Conservation (phyloP, 2,329 filamentous ascomycete species). For the Dendrostoma leiphaemia region DNA sequence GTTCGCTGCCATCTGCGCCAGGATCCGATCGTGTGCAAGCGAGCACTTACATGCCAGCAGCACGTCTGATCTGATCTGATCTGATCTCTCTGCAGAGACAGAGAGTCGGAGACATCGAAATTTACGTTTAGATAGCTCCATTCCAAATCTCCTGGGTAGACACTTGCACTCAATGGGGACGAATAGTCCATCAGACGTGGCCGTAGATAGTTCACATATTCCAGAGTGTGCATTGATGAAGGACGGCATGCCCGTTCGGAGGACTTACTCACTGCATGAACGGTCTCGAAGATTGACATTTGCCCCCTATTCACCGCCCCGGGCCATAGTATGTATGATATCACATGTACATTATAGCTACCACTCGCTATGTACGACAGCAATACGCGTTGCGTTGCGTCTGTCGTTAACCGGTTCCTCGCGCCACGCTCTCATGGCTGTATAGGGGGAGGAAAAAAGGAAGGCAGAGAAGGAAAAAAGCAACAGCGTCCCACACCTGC, state of each 20-base stretch:
- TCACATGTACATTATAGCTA: neutral
- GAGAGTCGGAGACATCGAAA: too few species aligned
- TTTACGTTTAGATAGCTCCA: too few species aligned
- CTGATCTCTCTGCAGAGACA: too few species aligned
- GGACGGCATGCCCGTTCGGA: neutral
- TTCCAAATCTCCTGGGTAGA: too few species aligned
- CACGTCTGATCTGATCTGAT: neutral
- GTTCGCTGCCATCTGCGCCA: neutral
- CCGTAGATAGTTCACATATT: neutral
- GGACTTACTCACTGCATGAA: neutral
- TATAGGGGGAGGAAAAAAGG: neutral
- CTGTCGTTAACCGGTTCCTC: too few species aligned
- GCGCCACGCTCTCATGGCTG: neutral
- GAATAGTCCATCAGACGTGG: neutral
- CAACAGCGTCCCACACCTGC: neutral
- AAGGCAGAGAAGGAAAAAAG: neutral
- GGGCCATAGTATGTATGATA: neutral
- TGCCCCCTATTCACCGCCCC: neutral
- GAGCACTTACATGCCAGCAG: neutral
- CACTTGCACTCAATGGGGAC: too few species aligned
- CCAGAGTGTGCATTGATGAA: neutral
- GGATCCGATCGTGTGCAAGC: neutral
- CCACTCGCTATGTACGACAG: neutral
- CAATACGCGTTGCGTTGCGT: neutral
- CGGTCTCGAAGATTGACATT: neutral